Evolutionary conservation across 139 green algal genomes (phyloP), one percentile per base, ranked within the genome.

Genomic region (Coccomyxa sp.): DNA sequence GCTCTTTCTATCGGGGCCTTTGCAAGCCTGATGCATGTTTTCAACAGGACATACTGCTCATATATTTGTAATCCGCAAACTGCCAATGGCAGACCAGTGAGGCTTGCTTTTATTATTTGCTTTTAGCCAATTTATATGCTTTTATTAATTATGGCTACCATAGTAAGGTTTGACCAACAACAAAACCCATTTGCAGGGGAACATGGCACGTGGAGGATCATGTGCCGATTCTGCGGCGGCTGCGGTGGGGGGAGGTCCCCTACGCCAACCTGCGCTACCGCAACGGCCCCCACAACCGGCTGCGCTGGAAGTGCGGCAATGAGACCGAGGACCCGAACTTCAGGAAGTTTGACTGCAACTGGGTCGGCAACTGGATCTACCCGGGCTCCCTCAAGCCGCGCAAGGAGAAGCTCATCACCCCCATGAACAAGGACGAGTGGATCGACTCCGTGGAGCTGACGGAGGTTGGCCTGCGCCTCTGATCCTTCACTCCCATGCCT

Each of bases 221-320:
- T n/a, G 81, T 80, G 51, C 68, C 51, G 0, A 0, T 84, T 27
- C 51, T 84, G 51, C 68, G 71, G 30, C 76, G 76, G 12, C 51
- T 84, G 13, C 32, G 28, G 15, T 84, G 81, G 81, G 67, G 80
- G 21, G 71, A n/a, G 10, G 66, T 80, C 18, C 81, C 81, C 7
- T 84, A 79, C 51, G 68, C 51, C 71, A 84, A 80, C 71, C 23
- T 84, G 27, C 68, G 71, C 25, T 68, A 84, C 71, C 14, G 16
- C 27, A 82, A 82, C 28, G 58, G n/a, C n/a, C 58, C 59, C 58
- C 27, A 58, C n/a, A 58, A 76, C 59, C 30, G 77, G 18, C 77
- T 81, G 77, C 17, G 13, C 77, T 81, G 77, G 77, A 18, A 32
- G 14, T 81, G 77, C 57, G 51, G 51, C 21, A 25, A 31, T 13